Evolutionary conservation across 768 basidiomycete genomes (phyloP).

Genomic region (Lactifluus rugatus): DNA sequence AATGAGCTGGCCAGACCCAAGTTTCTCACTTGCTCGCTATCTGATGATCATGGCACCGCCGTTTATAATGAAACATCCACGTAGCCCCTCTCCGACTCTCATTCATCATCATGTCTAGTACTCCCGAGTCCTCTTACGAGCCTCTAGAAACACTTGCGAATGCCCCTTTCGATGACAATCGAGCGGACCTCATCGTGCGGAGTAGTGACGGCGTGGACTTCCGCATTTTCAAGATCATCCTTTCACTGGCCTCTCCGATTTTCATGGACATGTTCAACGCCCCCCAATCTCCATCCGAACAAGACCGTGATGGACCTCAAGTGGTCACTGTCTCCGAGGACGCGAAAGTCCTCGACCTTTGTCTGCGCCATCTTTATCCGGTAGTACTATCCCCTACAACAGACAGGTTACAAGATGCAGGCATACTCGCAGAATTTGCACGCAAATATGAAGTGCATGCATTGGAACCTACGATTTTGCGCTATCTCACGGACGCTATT

Average conservation of each 20-base stretch:
- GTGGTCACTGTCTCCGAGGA: neutral
- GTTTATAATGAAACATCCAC: no score
- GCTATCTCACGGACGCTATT: neutral
- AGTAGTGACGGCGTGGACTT: conserved; percentile 11
- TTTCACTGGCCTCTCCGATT: conserved; percentile 5
- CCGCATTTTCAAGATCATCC: conserved; percentile 7
- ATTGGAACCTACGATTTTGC: neutral
- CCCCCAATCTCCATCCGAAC: neutral
- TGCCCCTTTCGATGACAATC: neutral
- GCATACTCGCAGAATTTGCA: conserved; percentile 4
- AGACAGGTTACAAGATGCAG: neutral
- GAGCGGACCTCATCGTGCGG: neutral
- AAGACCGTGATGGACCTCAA: neutral
- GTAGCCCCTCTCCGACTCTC: conserved; percentile 10
- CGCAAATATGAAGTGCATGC: conserved; percentile 11
- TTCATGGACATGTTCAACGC: conserved; percentile 13
- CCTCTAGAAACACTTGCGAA: no score
- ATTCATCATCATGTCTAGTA: no score
- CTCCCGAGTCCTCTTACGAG: no score
- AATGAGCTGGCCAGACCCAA: no score
- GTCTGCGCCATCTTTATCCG: conserved; percentile 13
- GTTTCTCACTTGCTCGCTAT: no score
- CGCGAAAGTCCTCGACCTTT: conserved; percentile 1
- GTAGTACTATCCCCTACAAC: neutral
- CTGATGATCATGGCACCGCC: no score